A percentile compares a stretch with the other conserved stretches of the same genome.
Conservation (phyloP, 208 protist genomes). For the Entamoeba invadens region DNA sequence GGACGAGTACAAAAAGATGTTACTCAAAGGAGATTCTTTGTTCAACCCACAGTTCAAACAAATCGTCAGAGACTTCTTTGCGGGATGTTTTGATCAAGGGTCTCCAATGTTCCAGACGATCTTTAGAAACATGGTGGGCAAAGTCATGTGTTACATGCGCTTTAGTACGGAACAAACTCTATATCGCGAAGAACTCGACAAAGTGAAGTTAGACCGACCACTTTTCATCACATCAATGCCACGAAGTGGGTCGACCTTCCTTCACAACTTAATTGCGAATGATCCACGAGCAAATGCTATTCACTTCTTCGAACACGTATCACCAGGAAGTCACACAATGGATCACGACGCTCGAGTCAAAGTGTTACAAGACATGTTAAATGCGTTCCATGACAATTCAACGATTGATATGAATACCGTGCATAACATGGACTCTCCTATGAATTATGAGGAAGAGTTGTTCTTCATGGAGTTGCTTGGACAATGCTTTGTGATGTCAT, state of each 20-base stretch:
- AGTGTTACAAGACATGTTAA: background rate
- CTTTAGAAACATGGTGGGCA: background rate
- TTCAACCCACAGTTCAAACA: background rate
- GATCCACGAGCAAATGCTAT: background rate
- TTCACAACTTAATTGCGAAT: background rate
- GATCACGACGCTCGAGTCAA: background rate
- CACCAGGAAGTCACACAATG: background rate
- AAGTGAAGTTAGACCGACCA: background rate
- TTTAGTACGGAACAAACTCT: background rate
- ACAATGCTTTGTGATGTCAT: background rate
- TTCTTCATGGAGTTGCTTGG: background rate
- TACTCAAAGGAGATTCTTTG: background rate
- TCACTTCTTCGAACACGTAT: background rate
- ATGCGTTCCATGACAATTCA: too few species aligned
- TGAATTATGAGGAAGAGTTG: background rate
- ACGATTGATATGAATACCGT: background rate
- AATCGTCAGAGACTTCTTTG: background rate
- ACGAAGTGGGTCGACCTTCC: background rate
- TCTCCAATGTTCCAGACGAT: background rate
- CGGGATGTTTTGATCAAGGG: background rate
- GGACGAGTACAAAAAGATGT: background rate
- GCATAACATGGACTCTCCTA: background rate
- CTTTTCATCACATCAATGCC: background rate
- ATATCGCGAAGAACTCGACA: background rate
- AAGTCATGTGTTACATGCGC: background rate